These are phyloP conservation scores for Suhomyces bolitotheri DNA, from an alignment of 1,139 yeast species.

Conservation along the genomic window DNA sequence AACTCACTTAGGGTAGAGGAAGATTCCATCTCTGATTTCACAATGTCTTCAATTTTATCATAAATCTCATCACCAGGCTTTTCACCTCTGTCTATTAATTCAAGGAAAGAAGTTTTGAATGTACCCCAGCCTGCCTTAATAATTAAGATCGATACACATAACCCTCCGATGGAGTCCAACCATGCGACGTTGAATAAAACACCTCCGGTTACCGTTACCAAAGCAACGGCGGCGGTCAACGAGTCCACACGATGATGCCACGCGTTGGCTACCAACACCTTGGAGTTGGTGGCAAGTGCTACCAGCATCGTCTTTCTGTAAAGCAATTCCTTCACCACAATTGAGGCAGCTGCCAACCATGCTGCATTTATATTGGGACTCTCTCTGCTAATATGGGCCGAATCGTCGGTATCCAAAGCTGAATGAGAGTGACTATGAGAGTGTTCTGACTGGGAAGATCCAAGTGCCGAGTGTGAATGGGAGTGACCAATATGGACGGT, in stretches of 20 bases:
- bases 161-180: conserved; percentile 90
- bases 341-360: conserved; percentile 91
- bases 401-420: not conserved
- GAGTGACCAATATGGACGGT: conserved; percentile 55
- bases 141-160: conserved; percentile 77
- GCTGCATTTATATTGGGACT: conserved; percentile 86
- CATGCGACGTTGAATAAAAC: conserved; percentile 74
- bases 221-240: conserved; percentile 86
- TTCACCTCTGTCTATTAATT: conserved; percentile 66
- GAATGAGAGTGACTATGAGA: conserved; percentile 21
- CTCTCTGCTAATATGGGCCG: conserved; percentile 22
- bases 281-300: conserved; percentile 75
- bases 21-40: conserved; percentile 22
- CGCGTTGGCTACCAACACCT: conserved; percentile 92
- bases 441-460: conserved; percentile 1
- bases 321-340: conserved; percentile 81
- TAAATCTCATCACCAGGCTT: conserved; percentile 31
- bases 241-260: conserved; percentile 99
- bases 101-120: conserved; percentile 65
- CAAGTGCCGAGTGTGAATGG: conserved; percentile 39
- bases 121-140: conserved; percentile 84
- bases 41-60: conserved; percentile 25
- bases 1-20: conserved; percentile 21
- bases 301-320: conserved; percentile 79
- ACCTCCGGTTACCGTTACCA: conserved; percentile 84